Evolutionary conservation across 345 rosid species (phyloP).

Genomic region (Populus pruinosa): DNA sequence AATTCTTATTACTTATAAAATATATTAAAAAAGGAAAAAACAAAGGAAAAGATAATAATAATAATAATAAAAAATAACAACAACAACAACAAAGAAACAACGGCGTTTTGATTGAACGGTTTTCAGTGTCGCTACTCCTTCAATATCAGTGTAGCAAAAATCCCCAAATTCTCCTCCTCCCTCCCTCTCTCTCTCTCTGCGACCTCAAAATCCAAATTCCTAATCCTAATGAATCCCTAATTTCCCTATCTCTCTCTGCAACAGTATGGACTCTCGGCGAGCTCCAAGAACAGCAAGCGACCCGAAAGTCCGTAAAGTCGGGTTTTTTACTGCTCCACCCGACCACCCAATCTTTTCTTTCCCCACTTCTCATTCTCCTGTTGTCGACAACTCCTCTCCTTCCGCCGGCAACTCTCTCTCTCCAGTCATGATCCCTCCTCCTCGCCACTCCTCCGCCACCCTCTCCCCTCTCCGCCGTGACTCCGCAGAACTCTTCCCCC

Average conservation of each 20-base stretch:
- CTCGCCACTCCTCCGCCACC: constrained; percentile 56
- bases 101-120: not conserved
- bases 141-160: not conserved
- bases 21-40: not conserved
- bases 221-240: not conserved
- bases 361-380: constrained; percentile 25
- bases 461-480: constrained; percentile 29
- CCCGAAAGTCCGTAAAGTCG: constrained; percentile 87
- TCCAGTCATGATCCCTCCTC: constrained; percentile 92
- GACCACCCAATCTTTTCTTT: constrained; percentile 36
- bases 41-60: not conserved
- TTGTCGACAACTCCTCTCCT: constrained; percentile 47
- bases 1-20: not conserved
- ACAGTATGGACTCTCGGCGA: constrained; percentile 75
- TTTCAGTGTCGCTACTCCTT: not conserved
- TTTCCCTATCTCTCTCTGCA: not conserved
- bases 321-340: constrained; percentile 63
- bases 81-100: not conserved
- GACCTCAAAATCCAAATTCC: not conserved
- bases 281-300: constrained; percentile 65
- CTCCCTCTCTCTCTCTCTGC: not conserved
- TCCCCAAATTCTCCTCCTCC: not conserved
- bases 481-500: constrained; percentile 7
- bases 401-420: constrained; percentile 53
- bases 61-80: not conserved